These are phyloP conservation scores for Rutstroemia sp. DNA, from an alignment of 2,329 filamentous ascomycete genomes.

Conservation along the genomic window DNA sequence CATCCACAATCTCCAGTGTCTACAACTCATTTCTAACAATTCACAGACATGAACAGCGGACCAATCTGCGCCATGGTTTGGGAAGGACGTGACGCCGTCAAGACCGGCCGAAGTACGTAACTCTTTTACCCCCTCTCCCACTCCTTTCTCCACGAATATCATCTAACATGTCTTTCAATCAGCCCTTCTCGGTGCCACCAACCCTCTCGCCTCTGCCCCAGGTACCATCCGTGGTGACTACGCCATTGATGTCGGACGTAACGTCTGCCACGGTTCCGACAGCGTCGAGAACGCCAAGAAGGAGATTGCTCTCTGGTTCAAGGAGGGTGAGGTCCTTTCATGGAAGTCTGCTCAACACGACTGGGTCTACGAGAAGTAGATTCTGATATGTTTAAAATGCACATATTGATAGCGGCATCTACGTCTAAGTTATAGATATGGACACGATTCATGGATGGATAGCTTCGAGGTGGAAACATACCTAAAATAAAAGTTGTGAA, in stretches of 20 bases:
- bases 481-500: conserved; percentile 6
- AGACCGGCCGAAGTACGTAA: conserved; percentile 82
- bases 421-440: not conserved
- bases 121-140: not conserved
- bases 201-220: conserved; percentile 88
- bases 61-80: conserved; percentile 99
- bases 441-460: not conserved
- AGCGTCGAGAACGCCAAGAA: conserved; percentile 98
- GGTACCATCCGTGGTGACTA: conserved; percentile 95
- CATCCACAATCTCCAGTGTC: not conserved
- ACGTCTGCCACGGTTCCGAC: conserved; percentile 99
- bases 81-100: conserved; percentile 98
- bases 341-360: conserved; percentile 80
- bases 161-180: conserved; percentile 17
- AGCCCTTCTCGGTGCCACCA: conserved; percentile 96
- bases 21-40: conserved; percentile 21
- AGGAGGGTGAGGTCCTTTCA: conserved; percentile 72
- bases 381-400: conserved; percentile 5
- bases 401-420: not conserved
- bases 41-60: conserved; percentile 86
- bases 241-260: conserved; percentile 85
- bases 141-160: not conserved
- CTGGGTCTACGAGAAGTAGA: conserved; percentile 94
- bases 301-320: conserved; percentile 99
- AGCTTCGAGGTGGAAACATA: not conserved